Evolutionary conservation across 148 eudicot species (phyloP), one percentile per base, ranked within the genome.

Genomic region (Heliosperma pusillum): DNA sequence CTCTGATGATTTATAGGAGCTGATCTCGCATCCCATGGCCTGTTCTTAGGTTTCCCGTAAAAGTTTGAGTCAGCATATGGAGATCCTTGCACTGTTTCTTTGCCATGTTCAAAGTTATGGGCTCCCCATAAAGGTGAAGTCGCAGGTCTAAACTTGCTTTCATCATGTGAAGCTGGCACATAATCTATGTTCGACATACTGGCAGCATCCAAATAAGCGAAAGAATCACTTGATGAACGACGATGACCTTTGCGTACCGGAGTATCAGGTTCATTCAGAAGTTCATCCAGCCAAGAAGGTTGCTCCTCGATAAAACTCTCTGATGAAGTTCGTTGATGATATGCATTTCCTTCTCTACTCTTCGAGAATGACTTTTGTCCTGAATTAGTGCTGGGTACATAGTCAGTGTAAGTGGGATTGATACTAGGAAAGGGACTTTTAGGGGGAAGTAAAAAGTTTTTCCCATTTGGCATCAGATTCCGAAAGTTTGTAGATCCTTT

Each of bases 211-310:
- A 73, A 65, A 84, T 92, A 92, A 59, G 99, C 86, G 82, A 91
- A 94, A 17, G 99, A 95, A 83, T 95, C 99, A 73, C 99, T 95
- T 47, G 97, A 95, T 69, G 97, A 88, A 74, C 99, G 99, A 20
- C 99, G 97, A 78, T 95, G 99, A 40, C 91, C 96, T 86, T 74
- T 93, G 15, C 89, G 82, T 7, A 89, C 89, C 56, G 94, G 99
- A 17, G 97, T 88, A 61, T 95, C 99, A 52, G 99, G 97, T 86
- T 95, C 99, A 78, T 89, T 77, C 19, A 95, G 90, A 79, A 95
- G 96, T 47, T 95, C 99, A 87, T 95, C 99, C 72, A 95, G 72
- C 99, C 99, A 95, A 68, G 89, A 92, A 78, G 97, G 99, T 71
- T 95, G 96, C 59, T 95, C 99, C 78, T 95, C 99, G 55, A 89